Base-by-base conservation (phyloP, 768 basidiomycete species). In the Termitomyces sp. region DNA sequence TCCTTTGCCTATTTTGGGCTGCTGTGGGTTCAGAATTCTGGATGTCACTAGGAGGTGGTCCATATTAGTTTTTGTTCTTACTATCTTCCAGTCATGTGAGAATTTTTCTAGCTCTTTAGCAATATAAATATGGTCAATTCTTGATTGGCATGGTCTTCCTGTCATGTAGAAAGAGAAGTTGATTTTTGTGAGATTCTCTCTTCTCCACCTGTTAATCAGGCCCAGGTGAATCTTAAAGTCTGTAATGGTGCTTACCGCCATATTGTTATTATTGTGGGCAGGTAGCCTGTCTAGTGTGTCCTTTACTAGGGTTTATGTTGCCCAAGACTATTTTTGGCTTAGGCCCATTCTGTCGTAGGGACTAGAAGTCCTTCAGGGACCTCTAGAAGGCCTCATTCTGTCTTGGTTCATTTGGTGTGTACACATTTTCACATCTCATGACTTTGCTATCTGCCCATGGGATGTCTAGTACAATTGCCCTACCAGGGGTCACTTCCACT, bases 401-500 rank as follows among this genome's bases (percentile, higher is more conserved):
- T 0, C 12, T 16, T 1, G 36, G 28, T 2, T 26, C 5, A 22
- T 56, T 56, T 22, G 55, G 48, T 2, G 37, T 48, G 20, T 56
- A 56, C 0, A 49, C 20, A 4, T 20, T 36, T 9, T 41, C 4
- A 3, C 29, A 22, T 24, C 9, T 41, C 39, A 18, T n/a, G n/a
- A 41, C 47, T 55, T 44, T 4, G 20, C 0, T 3, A 1, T 34
- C 33, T 65, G 13, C 4, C 62, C 16, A 4, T 70, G 12, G 8
- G 69, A 74, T 54, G 3, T 29, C 22, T 4, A 56, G 1, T 5
- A 20, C 10, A 1, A 56, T 29, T n/a, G 48, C 55, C 15, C 71
- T 56, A 7, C 73, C 73, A n/a, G 65, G 70, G 0, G 71, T 56
- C n/a, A 75, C 45, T 10, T 53, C 18, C 1, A 12, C 33, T 34